Conservation (phyloP, 1,284 basidiomycete species). For the Ceratobasidium sp. region DNA sequence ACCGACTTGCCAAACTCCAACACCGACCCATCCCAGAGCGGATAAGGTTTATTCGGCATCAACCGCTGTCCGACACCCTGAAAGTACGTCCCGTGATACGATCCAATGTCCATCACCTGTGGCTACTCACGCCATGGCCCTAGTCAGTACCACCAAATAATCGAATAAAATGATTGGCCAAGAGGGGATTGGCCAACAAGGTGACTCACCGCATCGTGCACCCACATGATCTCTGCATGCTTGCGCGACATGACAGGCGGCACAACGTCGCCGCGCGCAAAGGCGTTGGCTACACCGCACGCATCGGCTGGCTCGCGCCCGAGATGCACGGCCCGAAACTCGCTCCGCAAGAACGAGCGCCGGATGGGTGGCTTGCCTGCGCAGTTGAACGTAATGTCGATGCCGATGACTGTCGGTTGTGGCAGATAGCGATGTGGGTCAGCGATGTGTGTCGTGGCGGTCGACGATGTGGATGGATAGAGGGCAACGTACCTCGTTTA, state of each 20-base stretch:
- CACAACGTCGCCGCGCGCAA: constrained; percentile 25
- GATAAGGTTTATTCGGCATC: constrained; percentile 23
- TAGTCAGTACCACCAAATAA: background rate
- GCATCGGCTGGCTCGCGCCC: constrained; percentile 29
- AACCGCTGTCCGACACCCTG: constrained; percentile 19
- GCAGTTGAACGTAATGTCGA: constrained; percentile 31
- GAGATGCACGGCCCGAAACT: constrained; percentile 15
- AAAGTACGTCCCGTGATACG: constrained; percentile 42
- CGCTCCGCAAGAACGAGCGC: constrained; percentile 34
- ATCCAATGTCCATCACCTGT: constrained; percentile 35
- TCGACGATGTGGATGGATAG: constrained; percentile 4
- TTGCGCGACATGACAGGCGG: constrained; percentile 39
- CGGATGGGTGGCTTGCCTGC: constrained; percentile 14
- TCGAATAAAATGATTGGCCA: constrained; percentile 8
- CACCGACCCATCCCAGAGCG: constrained; percentile 20
- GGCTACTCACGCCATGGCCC: background rate
- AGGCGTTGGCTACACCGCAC: constrained; percentile 32
- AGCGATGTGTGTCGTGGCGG: background rate
- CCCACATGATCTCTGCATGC: constrained; percentile 33
- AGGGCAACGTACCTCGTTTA: constrained; percentile 10
- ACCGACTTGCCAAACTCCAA: constrained; percentile 39
- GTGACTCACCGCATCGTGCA: constrained; percentile 29
- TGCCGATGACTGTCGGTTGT: constrained; percentile 28
- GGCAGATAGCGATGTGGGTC: background rate
- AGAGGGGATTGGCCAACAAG: background rate